Evolutionary conservation across 352 stramenopile genomes (phyloP).

Genomic region (Globisporangium emineosum): DNA sequence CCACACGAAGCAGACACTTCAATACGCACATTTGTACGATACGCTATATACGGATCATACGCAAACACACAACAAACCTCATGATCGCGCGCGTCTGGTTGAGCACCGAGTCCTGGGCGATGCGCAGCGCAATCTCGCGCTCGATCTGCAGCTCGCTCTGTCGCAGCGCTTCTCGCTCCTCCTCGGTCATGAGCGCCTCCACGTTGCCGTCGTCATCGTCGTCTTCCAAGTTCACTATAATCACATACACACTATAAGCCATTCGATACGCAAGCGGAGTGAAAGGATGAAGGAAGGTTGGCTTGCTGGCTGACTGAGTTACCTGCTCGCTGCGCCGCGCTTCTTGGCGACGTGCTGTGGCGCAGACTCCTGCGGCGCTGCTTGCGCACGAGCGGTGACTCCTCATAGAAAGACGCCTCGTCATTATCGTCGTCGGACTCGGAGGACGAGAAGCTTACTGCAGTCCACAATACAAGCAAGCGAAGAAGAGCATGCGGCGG

Average conservation of each 20-base stretch:
- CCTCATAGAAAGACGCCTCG: constrained; percentile 18
- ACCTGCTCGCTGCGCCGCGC: constrained; percentile 19
- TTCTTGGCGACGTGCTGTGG: constrained; percentile 17
- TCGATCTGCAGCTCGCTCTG: constrained; percentile 42
- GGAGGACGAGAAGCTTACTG: constrained; percentile 39
- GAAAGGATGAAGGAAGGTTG: too few relatives aligned
- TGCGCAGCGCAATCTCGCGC: constrained; percentile 42
- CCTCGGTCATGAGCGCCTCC: constrained; percentile 30
- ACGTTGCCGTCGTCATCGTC: constrained; percentile 30
- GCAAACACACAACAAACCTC: constrained; percentile 25
- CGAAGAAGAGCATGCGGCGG: background rate
- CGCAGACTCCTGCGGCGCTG: constrained; percentile 16
- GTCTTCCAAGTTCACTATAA: constrained; percentile 22
- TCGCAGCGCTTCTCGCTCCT: constrained; percentile 34
- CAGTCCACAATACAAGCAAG: background rate
- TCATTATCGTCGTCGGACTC: constrained; percentile 35
- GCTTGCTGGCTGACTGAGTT: background rate
- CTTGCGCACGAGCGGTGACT: constrained; percentile 19
- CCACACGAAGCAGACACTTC: too few relatives aligned
- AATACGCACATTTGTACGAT: background rate
- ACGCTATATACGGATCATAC: background rate
- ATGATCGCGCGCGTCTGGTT: constrained; percentile 64
- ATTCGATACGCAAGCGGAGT: background rate
- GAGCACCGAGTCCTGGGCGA: constrained; percentile 54
- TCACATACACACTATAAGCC: background rate